Base-by-base conservation (phyloP, 805 yeast genomes). In the Starmerella roubikii region DNA sequence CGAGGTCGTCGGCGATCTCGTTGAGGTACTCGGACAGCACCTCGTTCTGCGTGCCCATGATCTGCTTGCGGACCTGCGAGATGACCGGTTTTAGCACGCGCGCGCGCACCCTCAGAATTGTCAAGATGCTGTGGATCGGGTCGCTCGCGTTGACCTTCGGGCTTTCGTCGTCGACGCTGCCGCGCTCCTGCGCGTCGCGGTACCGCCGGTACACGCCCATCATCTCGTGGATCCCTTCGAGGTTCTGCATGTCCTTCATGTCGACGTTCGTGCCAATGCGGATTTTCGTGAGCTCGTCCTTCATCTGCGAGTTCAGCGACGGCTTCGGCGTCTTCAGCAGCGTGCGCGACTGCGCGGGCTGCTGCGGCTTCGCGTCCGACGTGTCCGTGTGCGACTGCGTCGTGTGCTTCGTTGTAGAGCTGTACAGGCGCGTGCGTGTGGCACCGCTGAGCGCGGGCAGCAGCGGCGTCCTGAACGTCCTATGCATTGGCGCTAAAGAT, bases 111-210 rank as follows among this genome's bases (percentile, higher is more conserved):
- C 52, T 43, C 25, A 48, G 35, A 5, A 46, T 47, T 18, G 43
- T 36, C 25, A 51, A 40, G 21, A 51, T 50, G 12, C 49, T 44
- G 27, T 51, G 49, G 12, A 51, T 42, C 15, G 51, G 44, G 10
- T 48, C 52, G 19, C 48, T 41, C 17, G 50, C 54, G 4, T 40
- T 39, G 13, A 45, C 44, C 18, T 23, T 33, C 8, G 27, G 17
- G 18, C 12, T 13, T 21, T 29, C 7, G 11, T 16, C 16, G 7
- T 21, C 11, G 9, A 25, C 40, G 7, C 16, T 12, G 16, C 19
- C 15, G 7, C 11, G 19, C n/a, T n/a, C n/a, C 24, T n/a, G n/a
- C 19, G 18, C 37, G 23, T 45, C 47, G 19, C 52, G 47, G 36
- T 41, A 43, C 15, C 32, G 19, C 11, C 55, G 45, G 44, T 51